phyloP scores from a whole-genome alignment of 2,329 filamentous ascomycete genomes.

The Penicillium hesseltinei region DNA sequence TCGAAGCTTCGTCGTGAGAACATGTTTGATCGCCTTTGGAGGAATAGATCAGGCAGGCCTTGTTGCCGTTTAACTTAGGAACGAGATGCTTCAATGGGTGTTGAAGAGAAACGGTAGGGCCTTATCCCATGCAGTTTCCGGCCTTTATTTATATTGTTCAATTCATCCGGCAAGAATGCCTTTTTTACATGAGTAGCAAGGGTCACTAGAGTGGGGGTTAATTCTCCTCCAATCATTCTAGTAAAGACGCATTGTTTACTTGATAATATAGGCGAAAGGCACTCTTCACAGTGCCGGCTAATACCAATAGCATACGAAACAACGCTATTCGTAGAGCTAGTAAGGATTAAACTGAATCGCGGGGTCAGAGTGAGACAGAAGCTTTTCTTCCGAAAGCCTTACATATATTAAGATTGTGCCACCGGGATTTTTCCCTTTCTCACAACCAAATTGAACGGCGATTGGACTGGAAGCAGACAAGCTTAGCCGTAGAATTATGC shows the following conservation, averaged over 20 bases:
- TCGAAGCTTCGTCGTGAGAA: conserved; percentile 29
- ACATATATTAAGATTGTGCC: conserved; percentile 4
- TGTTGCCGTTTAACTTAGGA: too few relatives aligned
- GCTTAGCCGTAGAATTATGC: background rate
- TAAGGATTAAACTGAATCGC: background rate
- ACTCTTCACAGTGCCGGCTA: too few relatives aligned
- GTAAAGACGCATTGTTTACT: background rate
- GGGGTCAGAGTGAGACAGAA: background rate
- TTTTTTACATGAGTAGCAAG: background rate
- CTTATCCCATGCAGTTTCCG: background rate
- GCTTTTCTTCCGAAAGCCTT: background rate
- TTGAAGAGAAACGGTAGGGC: background rate
- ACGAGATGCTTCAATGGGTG: background rate
- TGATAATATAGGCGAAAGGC: background rate
- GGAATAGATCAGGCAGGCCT: background rate
- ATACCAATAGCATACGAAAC: background rate
- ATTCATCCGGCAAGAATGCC: background rate
- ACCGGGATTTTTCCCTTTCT: conserved; percentile 19
- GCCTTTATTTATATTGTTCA: background rate
- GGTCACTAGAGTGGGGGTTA: background rate
- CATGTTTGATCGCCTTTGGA: conserved; percentile 28
- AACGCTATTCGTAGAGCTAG: background rate
- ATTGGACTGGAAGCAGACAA: background rate
- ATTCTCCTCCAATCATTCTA: conserved; percentile 10
- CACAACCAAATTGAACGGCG: background rate